Evolutionary conservation across 805 yeast species (phyloP).

Genomic region (Wickerhamomyces queroliae): DNA sequence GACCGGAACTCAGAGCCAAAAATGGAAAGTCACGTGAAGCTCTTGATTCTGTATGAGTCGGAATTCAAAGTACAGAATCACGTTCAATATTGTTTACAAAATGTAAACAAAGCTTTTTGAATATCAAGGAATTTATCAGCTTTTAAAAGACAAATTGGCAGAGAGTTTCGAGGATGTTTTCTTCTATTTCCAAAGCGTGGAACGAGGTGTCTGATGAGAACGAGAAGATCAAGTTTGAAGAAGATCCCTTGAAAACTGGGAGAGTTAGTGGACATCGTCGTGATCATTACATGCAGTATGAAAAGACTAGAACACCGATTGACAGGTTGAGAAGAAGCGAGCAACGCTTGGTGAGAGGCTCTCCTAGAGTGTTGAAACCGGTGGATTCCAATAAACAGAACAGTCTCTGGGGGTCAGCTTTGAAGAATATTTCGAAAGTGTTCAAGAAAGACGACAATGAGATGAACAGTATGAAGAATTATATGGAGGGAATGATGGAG

Average conservation of each 20-base stretch:
- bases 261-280: conserved; percentile 2
- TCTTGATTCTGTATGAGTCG: not conserved
- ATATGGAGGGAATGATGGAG: conserved; percentile 19
- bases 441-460: conserved; percentile 9
- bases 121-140: not conserved
- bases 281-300: conserved; percentile 14
- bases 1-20: not conserved
- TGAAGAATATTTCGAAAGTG: conserved; percentile 1
- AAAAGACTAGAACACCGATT: conserved; percentile 7
- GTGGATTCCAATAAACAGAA: conserved; percentile 9
- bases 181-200: conserved; percentile 18
- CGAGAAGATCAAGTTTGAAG: not conserved
- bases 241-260: not conserved
- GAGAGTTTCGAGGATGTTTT: conserved; percentile 15
- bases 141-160: not conserved
- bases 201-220: conserved; percentile 16
- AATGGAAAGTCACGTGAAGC: not conserved
- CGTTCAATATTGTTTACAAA: not conserved
- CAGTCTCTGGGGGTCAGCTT: conserved; percentile 11
- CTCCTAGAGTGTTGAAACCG: conserved; percentile 17
- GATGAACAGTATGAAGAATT: conserved; percentile 15
- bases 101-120: not conserved
- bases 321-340: conserved; percentile 5
- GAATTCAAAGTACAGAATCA: too few species aligned
- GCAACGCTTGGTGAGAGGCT: conserved; percentile 5